Evolutionary conservation across 768 basidiomycete species (phyloP).

Genomic region (Termitomyces sp.): DNA sequence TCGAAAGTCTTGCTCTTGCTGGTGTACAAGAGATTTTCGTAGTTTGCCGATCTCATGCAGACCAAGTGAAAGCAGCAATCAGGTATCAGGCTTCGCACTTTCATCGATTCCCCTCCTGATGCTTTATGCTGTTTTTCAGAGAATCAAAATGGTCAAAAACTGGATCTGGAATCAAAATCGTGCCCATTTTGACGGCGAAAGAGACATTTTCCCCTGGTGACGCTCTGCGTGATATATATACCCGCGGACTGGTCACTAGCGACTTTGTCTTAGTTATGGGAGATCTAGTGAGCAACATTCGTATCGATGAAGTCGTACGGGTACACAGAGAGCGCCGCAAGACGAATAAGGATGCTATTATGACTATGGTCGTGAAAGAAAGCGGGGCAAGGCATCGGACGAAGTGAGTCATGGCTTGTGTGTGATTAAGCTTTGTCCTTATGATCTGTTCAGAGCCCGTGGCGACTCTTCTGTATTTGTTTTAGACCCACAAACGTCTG

Average conservation of each 20-base stretch:
- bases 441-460: constrained; percentile 39
- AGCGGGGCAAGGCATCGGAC: constrained; percentile 67
- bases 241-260: constrained; percentile 80
- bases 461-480: constrained; percentile 78
- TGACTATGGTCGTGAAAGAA: constrained; percentile 93
- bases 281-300: constrained; percentile 90
- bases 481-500: constrained; percentile 65
- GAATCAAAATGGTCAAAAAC: constrained; percentile 84
- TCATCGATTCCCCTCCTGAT: constrained; percentile 7
- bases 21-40: constrained; percentile 97
- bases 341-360: constrained; percentile 87
- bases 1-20: constrained; percentile 90
- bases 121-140: constrained; percentile 20
- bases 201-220: constrained; percentile 87
- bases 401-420: constrained; percentile 39
- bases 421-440: neutral
- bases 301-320: constrained; percentile 83
- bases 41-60: constrained; percentile 86
- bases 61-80: constrained; percentile 80
- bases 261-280: constrained; percentile 92
- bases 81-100: constrained; percentile 43
- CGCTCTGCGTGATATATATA: constrained; percentile 91
- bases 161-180: constrained; percentile 73
- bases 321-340: constrained; percentile 85
- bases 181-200: constrained; percentile 80